Conservation (phyloP, 805 yeast genomes). For the Monosporozyma unispora region DNA sequence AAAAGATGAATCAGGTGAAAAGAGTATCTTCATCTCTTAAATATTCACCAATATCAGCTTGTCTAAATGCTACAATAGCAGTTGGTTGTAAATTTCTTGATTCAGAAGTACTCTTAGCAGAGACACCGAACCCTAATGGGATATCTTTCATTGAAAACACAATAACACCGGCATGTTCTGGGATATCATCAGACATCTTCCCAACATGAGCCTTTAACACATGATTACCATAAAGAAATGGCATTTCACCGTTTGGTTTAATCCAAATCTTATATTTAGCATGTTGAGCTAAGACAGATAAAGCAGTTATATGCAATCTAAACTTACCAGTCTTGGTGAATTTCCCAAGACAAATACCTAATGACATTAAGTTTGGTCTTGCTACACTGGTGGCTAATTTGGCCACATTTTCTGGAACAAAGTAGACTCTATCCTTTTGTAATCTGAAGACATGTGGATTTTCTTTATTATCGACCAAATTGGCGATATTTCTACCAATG, state of each 20-base stretch:
- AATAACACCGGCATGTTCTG: conserved; percentile 94
- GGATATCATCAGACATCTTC: conserved; percentile 92
- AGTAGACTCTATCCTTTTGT: conserved; percentile 94
- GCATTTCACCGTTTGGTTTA: conserved; percentile 97
- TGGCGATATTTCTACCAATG: conserved; percentile 90
- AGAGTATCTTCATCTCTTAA: conserved; percentile 95
- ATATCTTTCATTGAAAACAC: conserved; percentile 85
- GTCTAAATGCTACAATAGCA: conserved; percentile 91
- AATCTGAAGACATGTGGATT: conserved; percentile 91
- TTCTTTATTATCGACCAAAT: conserved; percentile 65
- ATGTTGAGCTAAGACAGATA: conserved; percentile 70
- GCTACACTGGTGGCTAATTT: conserved; percentile 85
- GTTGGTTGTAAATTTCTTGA: conserved; percentile 86
- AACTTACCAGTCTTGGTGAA: conserved; percentile 97
- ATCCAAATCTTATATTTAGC: conserved; percentile 96
- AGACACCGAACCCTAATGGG: conserved; percentile 92
- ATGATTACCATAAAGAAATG: conserved; percentile 92
- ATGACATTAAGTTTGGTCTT: conserved; percentile 80
- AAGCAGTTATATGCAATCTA: conserved; percentile 87
- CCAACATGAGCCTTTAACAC: conserved; percentile 95
- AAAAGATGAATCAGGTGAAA: conserved; percentile 54
- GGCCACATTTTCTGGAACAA: conserved; percentile 74
- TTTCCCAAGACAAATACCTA: conserved; percentile 91
- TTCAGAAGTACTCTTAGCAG: conserved; percentile 85
- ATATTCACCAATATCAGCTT: conserved; percentile 95